These are phyloP conservation scores for Gossypium trilobum DNA, from an alignment of 441 rosid genomes.

Conservation along the genomic window DNA sequence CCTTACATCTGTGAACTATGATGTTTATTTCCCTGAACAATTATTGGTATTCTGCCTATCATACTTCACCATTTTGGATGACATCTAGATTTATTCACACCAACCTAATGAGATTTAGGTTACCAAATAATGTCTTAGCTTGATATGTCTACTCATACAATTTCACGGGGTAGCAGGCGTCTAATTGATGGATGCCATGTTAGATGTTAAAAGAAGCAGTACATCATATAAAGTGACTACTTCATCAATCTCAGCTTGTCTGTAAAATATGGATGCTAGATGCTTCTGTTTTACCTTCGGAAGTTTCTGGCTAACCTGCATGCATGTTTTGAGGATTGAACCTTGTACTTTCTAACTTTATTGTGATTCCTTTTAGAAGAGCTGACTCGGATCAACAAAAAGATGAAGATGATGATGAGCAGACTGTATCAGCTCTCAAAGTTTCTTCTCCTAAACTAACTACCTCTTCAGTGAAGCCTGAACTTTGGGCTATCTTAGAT, in stretches of 20 bases:
- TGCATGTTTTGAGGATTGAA: background rate
- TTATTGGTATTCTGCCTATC: background rate
- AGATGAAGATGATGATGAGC: conserved; percentile 35
- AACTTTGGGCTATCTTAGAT: conserved; percentile 62
- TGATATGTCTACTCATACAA: background rate
- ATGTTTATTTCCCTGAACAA: background rate
- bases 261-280: background rate
- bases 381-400: conserved; percentile 28
- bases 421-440: conserved; percentile 20
- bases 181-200: background rate
- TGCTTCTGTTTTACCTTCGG: background rate
- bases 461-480: conserved; percentile 42
- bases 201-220: background rate
- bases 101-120: background rate
- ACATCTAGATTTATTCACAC: background rate
- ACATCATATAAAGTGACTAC: background rate
- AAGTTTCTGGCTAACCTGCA: background rate
- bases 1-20: background rate
- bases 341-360: conserved; percentile 12
- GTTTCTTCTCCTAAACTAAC: conserved; percentile 41
- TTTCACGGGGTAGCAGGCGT: background rate
- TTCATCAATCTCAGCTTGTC: background rate
- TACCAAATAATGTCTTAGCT: background rate
- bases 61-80: background rate
- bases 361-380: conserved; percentile 29